These are phyloP conservation scores for Penicillium thymicola DNA, from an alignment of 2,329 filamentous ascomycete species.

Conservation along the genomic window DNA sequence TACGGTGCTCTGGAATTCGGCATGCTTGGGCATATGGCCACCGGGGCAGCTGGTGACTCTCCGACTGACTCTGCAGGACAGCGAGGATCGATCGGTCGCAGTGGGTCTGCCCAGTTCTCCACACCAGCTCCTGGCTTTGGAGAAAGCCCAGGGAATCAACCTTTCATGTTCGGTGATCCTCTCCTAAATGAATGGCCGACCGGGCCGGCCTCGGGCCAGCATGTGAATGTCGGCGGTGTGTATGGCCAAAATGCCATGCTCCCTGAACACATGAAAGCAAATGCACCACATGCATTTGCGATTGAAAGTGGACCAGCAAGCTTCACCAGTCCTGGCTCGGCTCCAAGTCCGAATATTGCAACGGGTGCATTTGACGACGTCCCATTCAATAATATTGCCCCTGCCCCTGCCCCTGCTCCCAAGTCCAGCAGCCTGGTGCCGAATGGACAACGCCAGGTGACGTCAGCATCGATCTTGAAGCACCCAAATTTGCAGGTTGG, in stretches of 20 bases:
- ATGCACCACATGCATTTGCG: slow-evolving; percentile 57
- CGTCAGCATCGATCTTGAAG: slow-evolving; percentile 46
- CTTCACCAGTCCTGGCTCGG: slow-evolving; percentile 58
- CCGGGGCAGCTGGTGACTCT: slow-evolving; percentile 79
- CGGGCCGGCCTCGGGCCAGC: slow-evolving; percentile 33
- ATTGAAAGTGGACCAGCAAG: slow-evolving; percentile 58
- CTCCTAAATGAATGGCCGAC: slow-evolving; percentile 47
- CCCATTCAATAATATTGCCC: slow-evolving; percentile 24
- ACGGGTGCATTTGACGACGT: slow-evolving; percentile 42
- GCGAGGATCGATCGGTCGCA: slow-evolving; percentile 46
- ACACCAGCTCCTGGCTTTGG: slow-evolving; percentile 42
- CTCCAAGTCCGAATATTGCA: slow-evolving; percentile 51
- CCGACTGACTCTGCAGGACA: slow-evolving; percentile 60
- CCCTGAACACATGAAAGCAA: slow-evolving; percentile 43
- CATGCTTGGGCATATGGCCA: slow-evolving; percentile 94
- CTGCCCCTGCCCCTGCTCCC: slow-evolving; percentile 4
- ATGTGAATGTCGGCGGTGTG: slow-evolving; percentile 35
- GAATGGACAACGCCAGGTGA: slow-evolving; percentile 36
- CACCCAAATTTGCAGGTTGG: slow-evolving; percentile 38
- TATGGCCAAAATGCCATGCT: slow-evolving; percentile 40
- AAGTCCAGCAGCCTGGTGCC: slow-evolving; percentile 30
- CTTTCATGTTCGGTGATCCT: slow-evolving; percentile 47
- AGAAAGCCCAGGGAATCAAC: slow-evolving; percentile 45
- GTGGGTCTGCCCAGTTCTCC: slow-evolving; percentile 41
- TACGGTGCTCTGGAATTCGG: slow-evolving; percentile 95